These are phyloP conservation scores for Colletotrichum tabaci DNA, from an alignment of 2,329 filamentous ascomycete genomes.

Conservation along the genomic window DNA sequence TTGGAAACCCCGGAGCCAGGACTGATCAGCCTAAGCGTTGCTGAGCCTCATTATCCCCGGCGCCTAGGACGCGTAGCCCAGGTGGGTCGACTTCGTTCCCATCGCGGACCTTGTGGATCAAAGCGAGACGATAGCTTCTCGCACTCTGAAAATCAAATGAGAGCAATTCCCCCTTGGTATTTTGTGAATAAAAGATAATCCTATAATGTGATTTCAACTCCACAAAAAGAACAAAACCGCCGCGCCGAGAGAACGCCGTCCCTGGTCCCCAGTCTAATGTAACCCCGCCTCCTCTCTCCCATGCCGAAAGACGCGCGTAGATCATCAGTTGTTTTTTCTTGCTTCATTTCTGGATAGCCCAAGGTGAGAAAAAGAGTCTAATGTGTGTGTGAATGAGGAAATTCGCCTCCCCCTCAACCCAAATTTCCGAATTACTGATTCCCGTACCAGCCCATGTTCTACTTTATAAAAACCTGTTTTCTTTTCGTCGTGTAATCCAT, in stretches of 20 bases:
- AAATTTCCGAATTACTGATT: neutral
- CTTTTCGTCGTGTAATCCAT: constrained; percentile 9
- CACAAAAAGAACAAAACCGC: constrained; percentile 1
- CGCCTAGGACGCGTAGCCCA: too few relatives aligned
- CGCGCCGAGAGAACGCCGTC: constrained; percentile 8
- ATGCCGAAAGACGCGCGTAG: constrained; percentile 3
- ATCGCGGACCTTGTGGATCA: too few relatives aligned
- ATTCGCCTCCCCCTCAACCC: neutral
- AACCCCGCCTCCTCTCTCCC: neutral
- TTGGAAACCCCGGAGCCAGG: too few relatives aligned
- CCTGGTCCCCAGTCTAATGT: constrained; percentile 5
- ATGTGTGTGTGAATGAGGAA: neutral
- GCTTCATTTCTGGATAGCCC: constrained; percentile 21
- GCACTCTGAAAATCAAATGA: neutral
- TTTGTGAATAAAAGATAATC: neutral
- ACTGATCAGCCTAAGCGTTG: neutral
- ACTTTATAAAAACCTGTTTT: constrained; percentile 12
- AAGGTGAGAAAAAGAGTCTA: neutral
- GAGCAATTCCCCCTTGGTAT: constrained; percentile 12
- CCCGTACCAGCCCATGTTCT: constrained; percentile 14
- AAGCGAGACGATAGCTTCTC: too few relatives aligned
- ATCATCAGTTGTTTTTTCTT: constrained; percentile 22
- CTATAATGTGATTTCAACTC: neutral
- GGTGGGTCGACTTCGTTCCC: neutral
- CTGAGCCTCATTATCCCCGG: neutral